phyloP scores from a whole-genome alignment of 352 stramenopile genomes.

The Paralagenidium karlingii region DNA sequence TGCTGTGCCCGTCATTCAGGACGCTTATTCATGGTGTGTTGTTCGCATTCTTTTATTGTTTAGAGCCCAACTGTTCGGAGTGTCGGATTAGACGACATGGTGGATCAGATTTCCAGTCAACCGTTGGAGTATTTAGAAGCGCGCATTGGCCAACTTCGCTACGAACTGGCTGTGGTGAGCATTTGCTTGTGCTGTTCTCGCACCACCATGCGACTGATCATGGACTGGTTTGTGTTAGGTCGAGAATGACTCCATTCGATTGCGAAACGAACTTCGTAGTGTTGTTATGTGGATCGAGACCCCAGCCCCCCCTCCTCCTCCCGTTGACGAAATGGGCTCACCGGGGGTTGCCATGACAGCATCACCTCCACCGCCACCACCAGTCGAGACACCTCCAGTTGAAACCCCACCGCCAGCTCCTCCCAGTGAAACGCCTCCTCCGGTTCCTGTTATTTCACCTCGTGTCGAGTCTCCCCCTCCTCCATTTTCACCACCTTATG shows the following conservation, averaged over 20 bases:
- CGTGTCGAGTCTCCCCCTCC: too few species aligned
- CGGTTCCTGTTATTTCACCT: too few species aligned
- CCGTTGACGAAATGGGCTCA: too few species aligned
- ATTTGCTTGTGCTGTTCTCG: neutral
- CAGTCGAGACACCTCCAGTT: constrained; percentile 7
- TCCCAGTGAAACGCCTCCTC: neutral
- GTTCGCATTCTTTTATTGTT: neutral
- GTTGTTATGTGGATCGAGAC: constrained; percentile 64
- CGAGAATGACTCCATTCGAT: constrained; percentile 45
- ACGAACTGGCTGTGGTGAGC: constrained; percentile 40
- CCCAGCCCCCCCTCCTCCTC: too few species aligned
- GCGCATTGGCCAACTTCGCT: constrained; percentile 30
- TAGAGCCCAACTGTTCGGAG: constrained; percentile 68
- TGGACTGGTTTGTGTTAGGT: constrained; percentile 20
- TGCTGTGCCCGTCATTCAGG: neutral
- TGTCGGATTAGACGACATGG: constrained; percentile 73
- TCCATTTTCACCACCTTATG: too few species aligned
- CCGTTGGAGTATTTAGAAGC: constrained; percentile 57
- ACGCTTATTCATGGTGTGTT: constrained; percentile 1
- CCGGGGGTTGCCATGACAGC: too few species aligned
- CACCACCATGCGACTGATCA: too few species aligned
- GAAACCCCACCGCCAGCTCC: neutral
- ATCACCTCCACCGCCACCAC: constrained; percentile 6
- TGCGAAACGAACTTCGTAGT: constrained; percentile 52
- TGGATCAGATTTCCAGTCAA: constrained; percentile 71